Evolutionary conservation across 2,329 filamentous ascomycete species (phyloP), one percentile per base, ranked within the genome.

Genomic region (Colletotrichum graminicola): DNA sequence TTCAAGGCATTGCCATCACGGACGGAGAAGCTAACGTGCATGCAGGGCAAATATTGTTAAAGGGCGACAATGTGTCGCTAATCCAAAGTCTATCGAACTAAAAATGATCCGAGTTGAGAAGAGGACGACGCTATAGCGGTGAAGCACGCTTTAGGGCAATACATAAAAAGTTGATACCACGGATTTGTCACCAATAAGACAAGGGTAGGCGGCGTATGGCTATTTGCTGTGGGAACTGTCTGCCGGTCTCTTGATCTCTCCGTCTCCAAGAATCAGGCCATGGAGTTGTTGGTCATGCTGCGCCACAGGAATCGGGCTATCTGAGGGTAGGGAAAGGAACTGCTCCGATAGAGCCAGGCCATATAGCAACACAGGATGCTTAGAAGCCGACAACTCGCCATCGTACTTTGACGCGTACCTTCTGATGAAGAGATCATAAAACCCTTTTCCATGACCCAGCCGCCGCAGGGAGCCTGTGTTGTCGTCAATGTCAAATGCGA

Each of bases 401-500:
- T 57, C 51, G 67, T 66, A 66, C 80, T 81, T 87, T 80, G 87
- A 79, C 63, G 83, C 80, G 77, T 95, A 97, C 75, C 92, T 90
- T 77, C 92, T 89, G 78, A 99, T 83, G 81, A 97, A 99, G 80
- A 91, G 93, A 84, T 99, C 96, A 85, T 99, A 99, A 83, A 97
- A 99, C 41, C 96, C 96, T 81, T 94, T 97, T 67, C 96, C 96
- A 81, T 99, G 96, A 51, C 96, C 96, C 26, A 98, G 87, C 76
- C 96, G 89, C 75, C 92, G 89, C 72, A 96, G 88, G 16, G 83
- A 84, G 3, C 85, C 85, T 32, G 81, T 81, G 14, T 82, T 78
- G 18, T 82, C 80, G 71, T 89, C 86, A 62, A 85, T 75, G 80
- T 98, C 95, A 81, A 99, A 99, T 3, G 94, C 95, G 77, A 99